Base-by-base conservation (phyloP, 208 protist species). In the Acanthamoeba sp. region DNA sequence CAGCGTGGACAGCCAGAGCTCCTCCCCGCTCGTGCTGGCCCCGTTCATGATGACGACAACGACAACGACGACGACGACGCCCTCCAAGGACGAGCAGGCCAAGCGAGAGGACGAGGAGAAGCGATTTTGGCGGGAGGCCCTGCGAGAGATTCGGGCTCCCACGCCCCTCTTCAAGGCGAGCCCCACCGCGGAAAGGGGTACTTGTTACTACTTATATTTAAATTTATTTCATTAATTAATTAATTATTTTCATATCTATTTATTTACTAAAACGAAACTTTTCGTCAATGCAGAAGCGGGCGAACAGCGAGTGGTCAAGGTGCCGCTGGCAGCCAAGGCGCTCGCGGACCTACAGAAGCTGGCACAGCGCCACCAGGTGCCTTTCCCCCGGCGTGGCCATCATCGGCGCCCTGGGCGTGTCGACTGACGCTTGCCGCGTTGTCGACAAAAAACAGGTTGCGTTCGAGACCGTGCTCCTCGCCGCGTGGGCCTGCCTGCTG, bases 31-130 rank as follows among this genome's bases (percentile, higher is more conserved):
- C 18, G 12, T 59, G 52, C 52, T 59, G 52, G 20, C 27, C 45
- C n/a, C n/a, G n/a, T n/a, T n/a, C n/a, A n/a, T n/a, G n/a, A n/a
- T n/a, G n/a, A n/a, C 45, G 45, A 50, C 45, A 12, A 12, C 12
- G 45, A 50, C 52, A 59, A 20, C 52, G 64, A 5, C 32, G 64
- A 27, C 27, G 27, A 5, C 27, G 32, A 27, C 52, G 52, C 52
- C 22, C 18, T 5, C 22, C 20, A 59, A 59, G 52, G 52, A 59
- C 22, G n/a, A n/a, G n/a, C 52, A 10, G 22, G 52, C 52, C 52
- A 59, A 69, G 59, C 59, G 59, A 7, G 59, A 69, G n/a, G 69
- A 78, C 18, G 69, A 78, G 69, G 69, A 78, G 69, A 78, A 78
- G 69, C 69, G 69, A 78, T 78, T 78, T 22, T 78, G 69, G 69